A percentile compares a stretch with the other conserved stretches of the same genome.
These are phyloP conservation scores for Arctostaphylos glauca DNA, from an alignment of 148 eudicot genomes.

Conservation along the genomic window DNA sequence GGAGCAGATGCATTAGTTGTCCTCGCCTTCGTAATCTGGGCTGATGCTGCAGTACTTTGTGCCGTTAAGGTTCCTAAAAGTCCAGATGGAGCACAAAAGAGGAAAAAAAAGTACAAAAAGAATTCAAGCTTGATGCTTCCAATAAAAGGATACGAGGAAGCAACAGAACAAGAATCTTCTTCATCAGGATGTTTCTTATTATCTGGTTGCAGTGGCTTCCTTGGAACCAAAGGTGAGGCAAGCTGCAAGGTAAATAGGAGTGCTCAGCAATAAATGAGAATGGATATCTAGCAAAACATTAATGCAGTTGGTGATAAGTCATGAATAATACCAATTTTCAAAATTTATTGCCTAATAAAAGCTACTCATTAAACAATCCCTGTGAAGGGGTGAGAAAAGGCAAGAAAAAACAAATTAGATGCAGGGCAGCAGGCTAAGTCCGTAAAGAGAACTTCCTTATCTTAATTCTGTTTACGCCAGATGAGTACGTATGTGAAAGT, in stretches of 20 bases:
- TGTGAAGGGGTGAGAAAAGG: background rate
- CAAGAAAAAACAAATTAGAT: background rate
- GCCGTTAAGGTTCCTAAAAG: constrained; percentile 34
- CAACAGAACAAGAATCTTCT: constrained; percentile 60
- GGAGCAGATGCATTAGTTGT: constrained; percentile 66
- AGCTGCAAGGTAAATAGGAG: constrained; percentile 37
- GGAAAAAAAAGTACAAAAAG: constrained; percentile 9
- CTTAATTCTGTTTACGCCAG: background rate
- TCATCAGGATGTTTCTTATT: constrained; percentile 69
- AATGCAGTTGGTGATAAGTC: background rate
- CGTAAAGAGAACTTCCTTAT: background rate
- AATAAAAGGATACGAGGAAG: constrained; percentile 70
- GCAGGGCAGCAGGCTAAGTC: background rate
- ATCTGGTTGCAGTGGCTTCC: constrained; percentile 61
- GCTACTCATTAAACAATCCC: background rate
- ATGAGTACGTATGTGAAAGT: background rate
- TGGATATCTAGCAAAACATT: background rate
- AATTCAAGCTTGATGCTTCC: background rate
- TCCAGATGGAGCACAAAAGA: constrained; percentile 8
- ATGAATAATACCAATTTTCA: background rate
- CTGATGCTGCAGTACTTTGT: constrained; percentile 41
- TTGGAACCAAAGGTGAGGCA: constrained; percentile 33
- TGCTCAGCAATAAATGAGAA: constrained; percentile 8
- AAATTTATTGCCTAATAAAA: background rate
- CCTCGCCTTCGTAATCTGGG: constrained; percentile 38